These are phyloP conservation scores for Leccinum incarnatum DNA, from an alignment of 768 basidiomycete genomes.

Conservation along the genomic window DNA sequence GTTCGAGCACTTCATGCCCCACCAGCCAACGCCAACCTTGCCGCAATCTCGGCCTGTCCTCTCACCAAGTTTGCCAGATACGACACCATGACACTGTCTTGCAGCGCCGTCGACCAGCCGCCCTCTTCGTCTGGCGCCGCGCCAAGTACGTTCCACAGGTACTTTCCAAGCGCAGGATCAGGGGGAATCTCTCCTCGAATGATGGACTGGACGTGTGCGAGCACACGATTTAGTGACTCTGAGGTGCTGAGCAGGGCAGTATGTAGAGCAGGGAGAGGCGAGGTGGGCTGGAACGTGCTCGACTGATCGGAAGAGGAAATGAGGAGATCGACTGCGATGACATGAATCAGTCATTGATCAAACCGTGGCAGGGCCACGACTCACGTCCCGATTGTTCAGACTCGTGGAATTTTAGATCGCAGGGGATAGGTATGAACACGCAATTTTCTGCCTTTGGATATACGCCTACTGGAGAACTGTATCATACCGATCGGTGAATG, in stretches of 20 bases:
- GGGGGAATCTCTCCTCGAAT: constrained; percentile 74
- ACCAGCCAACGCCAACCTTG: constrained; percentile 75
- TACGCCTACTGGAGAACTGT: constrained; percentile 84
- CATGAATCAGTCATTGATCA: constrained; percentile 6
- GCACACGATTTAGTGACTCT: constrained; percentile 79
- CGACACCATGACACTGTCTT: constrained; percentile 93
- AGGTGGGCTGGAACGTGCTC: constrained; percentile 36
- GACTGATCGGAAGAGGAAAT: constrained; percentile 49
- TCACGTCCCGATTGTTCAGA: constrained; percentile 83
- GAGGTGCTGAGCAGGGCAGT: constrained; percentile 63
- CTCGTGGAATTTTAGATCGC: constrained; percentile 77
- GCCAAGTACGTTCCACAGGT: constrained; percentile 82
- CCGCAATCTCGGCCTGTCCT: constrained; percentile 89
- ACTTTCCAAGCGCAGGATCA: constrained; percentile 84
- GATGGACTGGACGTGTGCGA: constrained; percentile 80
- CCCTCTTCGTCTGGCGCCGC: constrained; percentile 72
- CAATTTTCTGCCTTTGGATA: constrained; percentile 91
- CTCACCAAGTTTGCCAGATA: constrained; percentile 93
- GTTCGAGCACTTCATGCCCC: constrained; percentile 15
- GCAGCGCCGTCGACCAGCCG: constrained; percentile 73
- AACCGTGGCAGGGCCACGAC: constrained; percentile 29
- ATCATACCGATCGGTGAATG: constrained; percentile 4
- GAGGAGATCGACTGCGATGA: constrained; percentile 70
- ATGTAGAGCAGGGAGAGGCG: constrained; percentile 55
- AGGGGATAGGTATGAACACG: constrained; percentile 91